phyloP scores from a whole-genome alignment of 2,329 filamentous ascomycete genomes.

The Purpureocillium lavendulum region DNA sequence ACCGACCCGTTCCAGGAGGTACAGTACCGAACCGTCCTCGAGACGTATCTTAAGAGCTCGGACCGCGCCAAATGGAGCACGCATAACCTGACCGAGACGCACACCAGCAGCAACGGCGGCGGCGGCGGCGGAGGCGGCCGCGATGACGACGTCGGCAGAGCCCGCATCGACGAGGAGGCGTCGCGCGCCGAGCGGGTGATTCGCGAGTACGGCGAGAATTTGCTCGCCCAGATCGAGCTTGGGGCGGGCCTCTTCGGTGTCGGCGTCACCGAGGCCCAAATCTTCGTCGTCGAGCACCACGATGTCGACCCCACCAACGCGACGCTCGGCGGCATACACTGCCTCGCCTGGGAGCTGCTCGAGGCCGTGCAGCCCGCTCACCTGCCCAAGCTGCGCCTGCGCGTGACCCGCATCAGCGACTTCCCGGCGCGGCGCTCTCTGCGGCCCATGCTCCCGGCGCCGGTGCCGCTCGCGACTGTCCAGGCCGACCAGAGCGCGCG shows the following conservation, averaged over 20 bases:
- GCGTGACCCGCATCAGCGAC: constrained; percentile 16
- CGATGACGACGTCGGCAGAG: too few relatives aligned
- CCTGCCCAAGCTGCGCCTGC: constrained; percentile 12
- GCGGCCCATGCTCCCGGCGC: constrained; percentile 1
- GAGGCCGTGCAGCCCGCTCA: constrained; percentile 10
- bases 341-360: constrained; percentile 19
- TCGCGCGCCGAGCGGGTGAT: constrained; percentile 12
- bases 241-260: constrained; percentile 5
- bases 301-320: constrained; percentile 5
- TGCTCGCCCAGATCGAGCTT: constrained; percentile 13
- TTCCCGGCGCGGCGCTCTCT: constrained; percentile 8
- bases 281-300: constrained; percentile 17
- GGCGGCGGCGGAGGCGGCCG: too few relatives aligned
- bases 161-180: constrained; percentile 3
- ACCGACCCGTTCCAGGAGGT: constrained; percentile 14
- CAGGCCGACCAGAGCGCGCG: constrained; percentile 10
- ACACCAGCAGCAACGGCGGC: not conserved
- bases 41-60: constrained; percentile 15
- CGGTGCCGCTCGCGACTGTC: constrained; percentile 10
- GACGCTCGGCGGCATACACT: constrained; percentile 12
- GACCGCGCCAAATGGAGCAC: constrained; percentile 13
- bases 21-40: constrained; percentile 16
- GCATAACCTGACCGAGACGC: constrained; percentile 8
- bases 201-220: constrained; percentile 9
- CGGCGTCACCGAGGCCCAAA: constrained; percentile 9